Percentiles rank a stretch among this genome's conserved stretches.
These are phyloP conservation scores for Otatea glauca DNA, from an alignment of 176 grass and related monocot genomes.

Conservation along the genomic window DNA sequence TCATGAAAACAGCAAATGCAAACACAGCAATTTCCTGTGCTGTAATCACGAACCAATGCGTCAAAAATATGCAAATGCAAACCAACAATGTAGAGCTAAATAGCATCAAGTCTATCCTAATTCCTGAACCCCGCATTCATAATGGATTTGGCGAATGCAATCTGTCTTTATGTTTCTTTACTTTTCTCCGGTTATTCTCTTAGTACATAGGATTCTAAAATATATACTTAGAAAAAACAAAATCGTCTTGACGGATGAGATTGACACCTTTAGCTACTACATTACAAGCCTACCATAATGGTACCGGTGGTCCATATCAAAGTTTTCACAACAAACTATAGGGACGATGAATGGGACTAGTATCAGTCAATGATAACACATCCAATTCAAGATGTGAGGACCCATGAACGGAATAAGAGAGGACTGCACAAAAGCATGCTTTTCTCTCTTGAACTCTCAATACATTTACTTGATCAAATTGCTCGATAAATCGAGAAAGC, in stretches of 20 bases:
- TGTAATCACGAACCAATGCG: no score
- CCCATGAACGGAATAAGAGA: slow-evolving; percentile 39
- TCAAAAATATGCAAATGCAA: slow-evolving; percentile 14
- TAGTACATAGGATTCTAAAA: slow-evolving; percentile 24
- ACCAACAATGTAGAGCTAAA: background rate
- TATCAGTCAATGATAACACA: slow-evolving; percentile 39
- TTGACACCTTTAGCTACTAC: slow-evolving; percentile 54
- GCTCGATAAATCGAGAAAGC: background rate
- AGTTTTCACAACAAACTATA: slow-evolving; percentile 40
- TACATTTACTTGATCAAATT: background rate
- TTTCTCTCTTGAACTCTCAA: slow-evolving; percentile 38
- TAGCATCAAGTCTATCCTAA: background rate
- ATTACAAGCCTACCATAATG: slow-evolving; percentile 33
- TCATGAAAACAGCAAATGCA: no score
- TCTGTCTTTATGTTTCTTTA: slow-evolving; percentile 10
- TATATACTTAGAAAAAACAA: slow-evolving; percentile 9
- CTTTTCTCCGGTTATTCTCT: slow-evolving; percentile 25
- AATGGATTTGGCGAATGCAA: slow-evolving; percentile 19
- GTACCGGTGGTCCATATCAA: slow-evolving; percentile 41
- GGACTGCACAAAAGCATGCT: background rate
- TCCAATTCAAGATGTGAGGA: slow-evolving; percentile 34
- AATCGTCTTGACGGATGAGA: slow-evolving; percentile 25
- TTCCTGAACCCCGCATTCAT: background rate
- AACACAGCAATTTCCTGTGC: no score
- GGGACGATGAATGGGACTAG: slow-evolving; percentile 46